Base-by-base conservation (phyloP, 2,329 filamentous ascomycete species). In the Orbilia javanica region DNA sequence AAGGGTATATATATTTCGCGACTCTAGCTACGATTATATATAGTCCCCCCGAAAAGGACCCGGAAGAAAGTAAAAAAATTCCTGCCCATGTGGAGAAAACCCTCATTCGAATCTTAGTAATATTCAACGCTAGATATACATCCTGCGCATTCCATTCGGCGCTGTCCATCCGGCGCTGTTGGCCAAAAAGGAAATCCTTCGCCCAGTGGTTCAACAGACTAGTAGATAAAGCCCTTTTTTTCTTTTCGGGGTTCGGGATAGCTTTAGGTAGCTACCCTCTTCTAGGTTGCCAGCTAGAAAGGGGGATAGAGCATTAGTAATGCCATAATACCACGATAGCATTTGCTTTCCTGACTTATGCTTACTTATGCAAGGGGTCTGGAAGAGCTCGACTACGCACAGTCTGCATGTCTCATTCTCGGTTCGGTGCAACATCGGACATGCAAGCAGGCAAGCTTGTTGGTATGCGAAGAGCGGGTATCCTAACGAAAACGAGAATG, bases 361-460 rank as follows among this genome's bases (percentile, higher is more conserved):
- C 34, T 11, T 36, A 27, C 57, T 42, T 25, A 60, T 60, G 55
- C 55, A 60, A 60, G 55, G 34, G 55, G 55, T 42, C 27, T 60
- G 55, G 18, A 8, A 27, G 34, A 60, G 55, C 55, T 60, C 55
- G 55, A 53, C 50, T 29, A 8, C 6, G 15, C 15, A 11, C 29
- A 18, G 22, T 25, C 46, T 50, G 46, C 42, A 60, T 60, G 34
- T 60, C 52, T 29, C 52, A 57, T 57, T 57, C 52, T 57, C 55
- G 55, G 31, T 6, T 60, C 55, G 55, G 55, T 60, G 55, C 55
- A 60, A 60, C 55, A 18, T 60, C 34, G 55, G 31, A 57, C 50
- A 53, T 31, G 52, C 29, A 57, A 15, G 42, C 42, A 15, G 3
- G 46, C 10, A 25, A 8, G 46, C 20, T 18, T 18, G 5, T 34